These are phyloP conservation scores for Leccinellum albellum DNA, from an alignment of 768 basidiomycete genomes.

Conservation along the genomic window DNA sequence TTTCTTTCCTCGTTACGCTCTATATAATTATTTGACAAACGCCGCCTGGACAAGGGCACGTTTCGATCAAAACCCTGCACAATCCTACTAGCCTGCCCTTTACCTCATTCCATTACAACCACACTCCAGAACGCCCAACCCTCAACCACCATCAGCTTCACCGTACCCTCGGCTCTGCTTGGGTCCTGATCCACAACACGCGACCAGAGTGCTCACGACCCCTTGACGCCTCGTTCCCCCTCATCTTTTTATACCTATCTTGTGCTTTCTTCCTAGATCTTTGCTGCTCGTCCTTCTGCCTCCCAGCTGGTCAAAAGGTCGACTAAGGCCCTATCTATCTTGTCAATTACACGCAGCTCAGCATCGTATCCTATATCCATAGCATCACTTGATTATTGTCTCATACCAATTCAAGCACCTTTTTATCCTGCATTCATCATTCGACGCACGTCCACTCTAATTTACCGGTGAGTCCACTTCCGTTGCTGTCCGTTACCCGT, in stretches of 20 bases:
- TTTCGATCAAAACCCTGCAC: slow-evolving; percentile 72
- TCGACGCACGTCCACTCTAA: slow-evolving; percentile 39
- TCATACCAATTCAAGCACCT: slow-evolving; percentile 40
- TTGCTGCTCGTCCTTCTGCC: slow-evolving; percentile 35
- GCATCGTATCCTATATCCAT: slow-evolving; percentile 40
- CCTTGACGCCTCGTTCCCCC: slow-evolving; percentile 42
- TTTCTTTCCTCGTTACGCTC: slow-evolving; percentile 16
- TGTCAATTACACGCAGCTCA: slow-evolving; percentile 36
- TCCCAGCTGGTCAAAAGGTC: slow-evolving; percentile 35
- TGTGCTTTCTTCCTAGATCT: slow-evolving; percentile 37
- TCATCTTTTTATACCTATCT: slow-evolving; percentile 57
- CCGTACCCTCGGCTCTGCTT: slow-evolving; percentile 26
- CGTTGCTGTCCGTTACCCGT: slow-evolving; percentile 9
- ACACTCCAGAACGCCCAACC: slow-evolving; percentile 32
- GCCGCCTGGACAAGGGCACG: slow-evolving; percentile 63
- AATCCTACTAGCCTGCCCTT: slow-evolving; percentile 49
- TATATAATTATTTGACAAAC: slow-evolving; percentile 43
- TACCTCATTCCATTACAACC: slow-evolving; percentile 50
- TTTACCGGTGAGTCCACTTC: slow-evolving; percentile 42
- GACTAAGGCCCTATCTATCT: slow-evolving; percentile 37
- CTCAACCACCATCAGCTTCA: slow-evolving; percentile 34
- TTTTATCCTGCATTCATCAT: slow-evolving; percentile 48
- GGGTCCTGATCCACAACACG: slow-evolving; percentile 35
- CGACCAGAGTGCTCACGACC: slow-evolving; percentile 52
- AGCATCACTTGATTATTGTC: slow-evolving; percentile 47